Evolutionary conservation across 257 asterid genomes (phyloP).

Genomic region (Solanum ossicruentum): DNA sequence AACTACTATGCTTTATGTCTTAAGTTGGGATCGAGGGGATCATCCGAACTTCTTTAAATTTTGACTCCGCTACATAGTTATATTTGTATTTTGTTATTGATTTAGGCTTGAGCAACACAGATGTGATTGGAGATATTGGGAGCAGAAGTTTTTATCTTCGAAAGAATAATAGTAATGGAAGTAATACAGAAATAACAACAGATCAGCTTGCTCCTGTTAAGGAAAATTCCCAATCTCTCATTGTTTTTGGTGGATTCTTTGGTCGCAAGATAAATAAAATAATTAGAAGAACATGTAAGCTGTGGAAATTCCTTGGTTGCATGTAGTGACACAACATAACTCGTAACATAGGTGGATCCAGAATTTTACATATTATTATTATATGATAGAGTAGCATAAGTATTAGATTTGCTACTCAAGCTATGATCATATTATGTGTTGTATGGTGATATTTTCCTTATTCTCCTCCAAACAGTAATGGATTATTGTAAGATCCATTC

Average conservation of each 20-base stretch:
- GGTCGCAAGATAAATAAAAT: slow-evolving; percentile 14
- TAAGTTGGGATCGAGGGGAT: neutral
- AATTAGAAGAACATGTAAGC: slow-evolving; percentile 16
- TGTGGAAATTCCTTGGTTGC: slow-evolving; percentile 46
- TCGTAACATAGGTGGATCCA: neutral
- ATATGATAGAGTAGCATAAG: neutral
- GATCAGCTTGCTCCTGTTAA: neutral
- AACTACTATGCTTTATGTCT: neutral
- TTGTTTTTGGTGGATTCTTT: slow-evolving; percentile 8
- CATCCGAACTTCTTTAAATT: no score
- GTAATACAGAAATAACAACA: neutral
- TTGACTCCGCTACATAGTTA: no score
- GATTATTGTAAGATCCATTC: neutral
- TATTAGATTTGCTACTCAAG: neutral
- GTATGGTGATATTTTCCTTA: neutral
- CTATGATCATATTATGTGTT: neutral
- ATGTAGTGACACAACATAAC: neutral
- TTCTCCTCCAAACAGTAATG: neutral
- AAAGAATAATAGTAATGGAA: slow-evolving; percentile 6
- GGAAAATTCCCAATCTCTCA: neutral
- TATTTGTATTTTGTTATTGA: neutral
- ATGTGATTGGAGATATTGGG: slow-evolving; percentile 52
- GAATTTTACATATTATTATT: slow-evolving; percentile 9
- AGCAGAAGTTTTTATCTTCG: slow-evolving; percentile 64
- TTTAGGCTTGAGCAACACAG: slow-evolving; percentile 55